Base-by-base conservation (phyloP, 441 rosid genomes). In the Adansonia madagascariensis region DNA sequence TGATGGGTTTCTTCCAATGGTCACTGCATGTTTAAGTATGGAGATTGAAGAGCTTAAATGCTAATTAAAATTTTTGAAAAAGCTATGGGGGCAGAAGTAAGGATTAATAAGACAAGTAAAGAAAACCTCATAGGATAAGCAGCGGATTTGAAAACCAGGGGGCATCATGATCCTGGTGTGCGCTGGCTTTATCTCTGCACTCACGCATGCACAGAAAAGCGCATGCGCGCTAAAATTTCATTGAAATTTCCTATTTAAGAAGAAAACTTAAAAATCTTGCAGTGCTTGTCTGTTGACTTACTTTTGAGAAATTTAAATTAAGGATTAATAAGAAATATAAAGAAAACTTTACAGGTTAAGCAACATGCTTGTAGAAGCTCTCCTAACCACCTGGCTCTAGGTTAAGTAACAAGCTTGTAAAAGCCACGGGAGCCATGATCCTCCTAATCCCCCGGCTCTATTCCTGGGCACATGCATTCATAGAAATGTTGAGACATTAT, bases 11-110 rank as follows among this genome's bases (percentile, higher is more conserved):
- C 49, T 64, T 64, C 24, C 49, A 9, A 22, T 60, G 41, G 65
- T 60, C 8, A 9, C 7, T 60, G 65, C 65, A 24, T 60, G n/a
- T 3, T 24, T 11, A 27, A 65, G 27, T n/a, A 56, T 0, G 18
- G 70, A 41, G 50, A 41, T 65, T 65, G 70, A 65, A 65, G 22
- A 41, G 50, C 15, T 65, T 65, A 41, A 9, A 41, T 65, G 49
- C 14, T 41, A 65, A n/a, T 65, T 15, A 9, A 65, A n/a, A 1
- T 31, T n/a, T 63, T 65, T 41, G 2, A 64, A 3, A 65, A 1
- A 9, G 24, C 14, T 7, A 9, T 0, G 6, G 52, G 52, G 17
- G 52, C n/a, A 0, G 4, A 10, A 17, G 15, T 46, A 18, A 67
- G 53, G 24, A 47, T 44, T 67, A 18, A 44, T 44, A 46, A 20